Conservation (phyloP, 148 eudicot genomes). For the Spergularia marina region DNA sequence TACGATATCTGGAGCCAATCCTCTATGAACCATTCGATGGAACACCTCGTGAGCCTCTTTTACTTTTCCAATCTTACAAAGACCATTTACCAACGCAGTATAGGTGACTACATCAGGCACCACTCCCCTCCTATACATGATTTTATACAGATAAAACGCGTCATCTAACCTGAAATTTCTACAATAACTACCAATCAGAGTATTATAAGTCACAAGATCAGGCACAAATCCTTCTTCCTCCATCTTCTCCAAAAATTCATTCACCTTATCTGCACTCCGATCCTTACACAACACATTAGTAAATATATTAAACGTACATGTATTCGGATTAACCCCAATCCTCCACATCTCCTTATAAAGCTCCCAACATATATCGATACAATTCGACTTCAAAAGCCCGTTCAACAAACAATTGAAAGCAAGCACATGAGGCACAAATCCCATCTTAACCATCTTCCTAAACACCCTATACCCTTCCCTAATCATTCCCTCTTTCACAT, state of each 20-base stretch:
- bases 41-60: constrained; percentile 71
- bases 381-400: constrained; percentile 55
- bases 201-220: constrained; percentile 85
- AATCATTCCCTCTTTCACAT: constrained; percentile 52
- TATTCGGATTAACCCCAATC: constrained; percentile 59
- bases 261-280: constrained; percentile 53
- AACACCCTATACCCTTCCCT: constrained; percentile 58
- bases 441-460: constrained; percentile 55
- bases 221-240: constrained; percentile 96
- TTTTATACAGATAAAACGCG: constrained; percentile 71
- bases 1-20: constrained; percentile 63
- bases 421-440: constrained; percentile 57
- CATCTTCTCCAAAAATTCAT: constrained; percentile 79
- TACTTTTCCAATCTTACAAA: constrained; percentile 69
- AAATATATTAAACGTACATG: constrained; percentile 76
- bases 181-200: constrained; percentile 70
- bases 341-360: constrained; percentile 57
- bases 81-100: constrained; percentile 74
- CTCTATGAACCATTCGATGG: constrained; percentile 58
- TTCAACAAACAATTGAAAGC: constrained; percentile 64
- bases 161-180: constrained; percentile 63
- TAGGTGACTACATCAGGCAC: constrained; percentile 72
- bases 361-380: constrained; percentile 64
- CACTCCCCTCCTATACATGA: constrained; percentile 77
- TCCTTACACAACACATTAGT: constrained; percentile 64